Evolutionary conservation across 257 asterid species (phyloP).

Genomic region (Jacaranda mimosifolia): DNA sequence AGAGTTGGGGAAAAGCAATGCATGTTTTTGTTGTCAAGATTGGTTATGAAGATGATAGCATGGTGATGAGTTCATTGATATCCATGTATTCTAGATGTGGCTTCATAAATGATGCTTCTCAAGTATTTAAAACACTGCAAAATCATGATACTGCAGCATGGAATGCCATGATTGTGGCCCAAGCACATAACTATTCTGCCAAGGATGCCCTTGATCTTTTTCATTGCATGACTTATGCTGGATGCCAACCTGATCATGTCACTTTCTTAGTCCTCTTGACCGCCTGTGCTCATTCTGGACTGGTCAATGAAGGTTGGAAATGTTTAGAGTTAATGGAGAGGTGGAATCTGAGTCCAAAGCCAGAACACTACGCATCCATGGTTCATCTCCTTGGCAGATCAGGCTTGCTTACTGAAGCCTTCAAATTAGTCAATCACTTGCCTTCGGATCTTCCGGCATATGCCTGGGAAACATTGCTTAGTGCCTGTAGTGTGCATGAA

Average conservation of each 20-base stretch:
- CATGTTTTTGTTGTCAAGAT: slow-evolving; percentile 54
- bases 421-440: slow-evolving; percentile 51
- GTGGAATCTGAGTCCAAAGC: slow-evolving; percentile 59
- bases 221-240: slow-evolving; percentile 55
- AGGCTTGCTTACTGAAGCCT: slow-evolving; percentile 68
- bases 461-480: slow-evolving; percentile 64
- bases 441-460: slow-evolving; percentile 58
- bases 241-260: slow-evolving; percentile 66
- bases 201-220: slow-evolving; percentile 54
- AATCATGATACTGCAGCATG: slow-evolving; percentile 62
- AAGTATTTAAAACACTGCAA: slow-evolving; percentile 43
- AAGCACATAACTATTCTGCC: slow-evolving; percentile 60
- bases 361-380: slow-evolving; percentile 69
- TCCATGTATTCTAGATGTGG: slow-evolving; percentile 79
- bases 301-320: slow-evolving; percentile 58
- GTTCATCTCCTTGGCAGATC: slow-evolving; percentile 74
- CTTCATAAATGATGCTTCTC: slow-evolving; percentile 56
- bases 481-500: slow-evolving; percentile 72
- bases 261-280: slow-evolving; percentile 70
- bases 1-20: slow-evolving; percentile 56
- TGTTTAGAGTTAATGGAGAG: slow-evolving; percentile 56
- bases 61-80: slow-evolving; percentile 55
- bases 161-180: slow-evolving; percentile 75
- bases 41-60: slow-evolving; percentile 56
- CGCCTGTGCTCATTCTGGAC: slow-evolving; percentile 82